Evolutionary conservation across 805 yeast species (phyloP).

Genomic region (Lipomyces japonicus): DNA sequence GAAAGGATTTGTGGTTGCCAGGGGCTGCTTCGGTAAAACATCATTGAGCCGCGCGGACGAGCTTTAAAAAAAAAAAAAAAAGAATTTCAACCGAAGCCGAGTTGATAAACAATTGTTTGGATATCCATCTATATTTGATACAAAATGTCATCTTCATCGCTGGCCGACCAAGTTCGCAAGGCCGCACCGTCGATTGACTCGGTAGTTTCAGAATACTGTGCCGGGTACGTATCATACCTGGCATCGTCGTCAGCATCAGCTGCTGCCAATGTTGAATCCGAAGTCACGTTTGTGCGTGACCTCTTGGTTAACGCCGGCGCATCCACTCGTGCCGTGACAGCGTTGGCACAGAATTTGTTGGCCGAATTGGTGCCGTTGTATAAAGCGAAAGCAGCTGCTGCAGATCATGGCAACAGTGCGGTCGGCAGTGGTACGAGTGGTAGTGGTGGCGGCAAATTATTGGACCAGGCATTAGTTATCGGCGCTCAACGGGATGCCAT

Average conservation of each 20-base stretch:
- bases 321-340: constrained; percentile 49
- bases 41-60: neutral
- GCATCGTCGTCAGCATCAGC: constrained; percentile 68
- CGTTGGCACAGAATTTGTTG: constrained; percentile 47
- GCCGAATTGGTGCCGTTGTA: constrained; percentile 53
- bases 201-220: constrained; percentile 83
- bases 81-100: neutral
- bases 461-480: constrained; percentile 62
- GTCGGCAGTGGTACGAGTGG: constrained; percentile 71
- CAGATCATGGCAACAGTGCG: constrained; percentile 68
- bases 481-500: constrained; percentile 64
- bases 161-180: constrained; percentile 60
- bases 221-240: constrained; percentile 80
- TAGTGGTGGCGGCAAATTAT: constrained; percentile 25
- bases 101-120: neutral
- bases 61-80: neutral
- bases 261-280: constrained; percentile 55
- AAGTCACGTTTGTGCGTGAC: constrained; percentile 62
- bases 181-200: constrained; percentile 85
- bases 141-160: constrained; percentile 19
- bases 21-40: neutral
- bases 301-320: constrained; percentile 84
- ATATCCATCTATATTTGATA: neutral
- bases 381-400: constrained; percentile 49
- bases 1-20: neutral